Evolutionary conservation across 306 rosid genomes (phyloP).

Genomic region (Dalbergia oliveri): DNA sequence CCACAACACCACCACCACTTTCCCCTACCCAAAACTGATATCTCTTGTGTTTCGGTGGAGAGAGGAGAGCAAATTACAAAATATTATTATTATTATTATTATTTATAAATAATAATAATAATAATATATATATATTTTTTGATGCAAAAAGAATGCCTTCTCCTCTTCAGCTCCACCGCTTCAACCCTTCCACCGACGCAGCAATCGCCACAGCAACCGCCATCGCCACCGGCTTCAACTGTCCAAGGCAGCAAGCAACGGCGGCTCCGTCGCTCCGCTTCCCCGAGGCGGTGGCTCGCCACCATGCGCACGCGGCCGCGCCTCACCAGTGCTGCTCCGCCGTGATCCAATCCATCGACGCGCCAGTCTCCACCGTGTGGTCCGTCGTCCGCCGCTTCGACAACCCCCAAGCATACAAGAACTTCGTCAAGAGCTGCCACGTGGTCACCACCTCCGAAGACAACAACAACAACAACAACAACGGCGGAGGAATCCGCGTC

Average conservation of each 20-base stretch:
- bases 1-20: not conserved
- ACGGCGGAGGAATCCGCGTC: conserved; percentile 66
- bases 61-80: not conserved
- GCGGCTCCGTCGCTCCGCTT: conserved; percentile 37
- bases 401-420: conserved; percentile 90
- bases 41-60: conserved; percentile 33
- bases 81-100: not conserved
- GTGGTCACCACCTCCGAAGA: conserved; percentile 51
- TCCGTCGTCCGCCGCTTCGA: conserved; percentile 86
- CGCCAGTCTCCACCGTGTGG: conserved; percentile 83
- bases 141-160: conserved; percentile 64
- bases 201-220: conserved; percentile 35
- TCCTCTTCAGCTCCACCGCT: conserved; percentile 70
- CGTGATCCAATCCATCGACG: conserved; percentile 75
- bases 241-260: conserved; percentile 52
- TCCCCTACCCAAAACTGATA: conserved; percentile 1
- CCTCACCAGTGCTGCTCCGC: conserved; percentile 80
- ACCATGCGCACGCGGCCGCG: conserved; percentile 64
- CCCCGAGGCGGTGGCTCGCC: conserved; percentile 55
- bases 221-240: conserved; percentile 42
- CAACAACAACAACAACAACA: conserved; percentile 51
- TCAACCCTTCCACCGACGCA: conserved; percentile 53
- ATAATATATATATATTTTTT: not conserved
- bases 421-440: conserved; percentile 90
- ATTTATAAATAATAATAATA: not conserved